Evolutionary conservation across 2,329 filamentous ascomycete species (phyloP), one percentile per base, ranked within the genome.

Genomic region (Colletotrichum euphorbiae): DNA sequence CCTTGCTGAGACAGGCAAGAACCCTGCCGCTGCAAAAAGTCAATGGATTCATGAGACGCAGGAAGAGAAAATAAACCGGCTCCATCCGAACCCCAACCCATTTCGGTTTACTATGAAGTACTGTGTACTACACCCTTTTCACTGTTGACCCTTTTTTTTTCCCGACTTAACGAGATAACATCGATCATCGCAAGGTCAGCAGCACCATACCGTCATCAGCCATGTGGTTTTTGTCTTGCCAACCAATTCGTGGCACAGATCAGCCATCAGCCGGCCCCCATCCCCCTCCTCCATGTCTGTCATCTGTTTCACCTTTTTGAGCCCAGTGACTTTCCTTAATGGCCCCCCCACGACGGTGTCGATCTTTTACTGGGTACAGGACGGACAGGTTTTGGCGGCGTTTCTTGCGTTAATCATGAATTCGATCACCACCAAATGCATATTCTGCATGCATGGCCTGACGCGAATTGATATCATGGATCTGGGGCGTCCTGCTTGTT

Each of bases 291-390:
- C 61, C 66, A 69, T 55, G 60, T 58, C 54, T 68, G 61, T 68
- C 65, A 68, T 60, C 40, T 68, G 66, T 68, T 68, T 68, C 66
- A 68, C 42, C 28, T 55, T 33, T 55, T 33, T 13, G n/a, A 42
- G 46, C 40, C 46, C 13, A 54, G 60, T 65, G 60, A 46, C 52
- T 21, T 28, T n/a, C 19, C 48, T 12, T 19, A n/a, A 46, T 31
- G 28, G 28, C 28, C 12, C 33, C 51, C 51, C 45, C 52, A 33
- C 28, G 59, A 24, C 15, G 2, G 19, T 7, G 64, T 55, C 59
- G 64, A 67, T 67, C 51, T 13, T 31, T 33, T 17, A 31, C 21
- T 43, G 36, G 28, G 28, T 28, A 28, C 36, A 38, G 51, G 33
- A 46, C 11, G 8, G 19, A 17, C 40, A 56, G 13, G 11, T 31